Evolutionary conservation across 495 filamentous ascomycete species (phyloP).

Genomic region (Aspergillus coremiiformis): DNA sequence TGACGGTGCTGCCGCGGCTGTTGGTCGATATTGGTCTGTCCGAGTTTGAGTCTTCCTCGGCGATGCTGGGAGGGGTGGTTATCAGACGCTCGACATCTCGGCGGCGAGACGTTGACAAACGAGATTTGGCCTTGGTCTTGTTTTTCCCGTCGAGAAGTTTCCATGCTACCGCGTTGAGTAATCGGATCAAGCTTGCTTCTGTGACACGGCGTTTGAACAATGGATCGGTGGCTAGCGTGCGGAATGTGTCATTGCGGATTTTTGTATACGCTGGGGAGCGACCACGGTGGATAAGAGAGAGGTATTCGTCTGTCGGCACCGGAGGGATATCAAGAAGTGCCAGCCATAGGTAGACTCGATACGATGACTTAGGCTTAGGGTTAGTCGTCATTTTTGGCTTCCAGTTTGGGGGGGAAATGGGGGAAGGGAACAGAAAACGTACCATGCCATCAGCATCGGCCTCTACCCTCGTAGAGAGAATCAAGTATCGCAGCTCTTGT

Average conservation of each 20-base stretch:
- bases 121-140: slow-evolving; percentile 28
- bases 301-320: slow-evolving; percentile 76
- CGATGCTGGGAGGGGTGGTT: slow-evolving; percentile 38
- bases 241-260: slow-evolving; percentile 96
- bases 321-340: slow-evolving; percentile 81
- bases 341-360: slow-evolving; percentile 92
- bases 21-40: slow-evolving; percentile 22
- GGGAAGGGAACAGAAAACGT: slow-evolving; percentile 16
- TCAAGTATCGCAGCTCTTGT: slow-evolving; percentile 65
- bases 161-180: slow-evolving; percentile 97
- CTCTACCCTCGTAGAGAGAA: slow-evolving; percentile 72
- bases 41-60: slow-evolving; percentile 35
- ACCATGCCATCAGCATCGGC: slow-evolving; percentile 90
- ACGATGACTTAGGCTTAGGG: slow-evolving; percentile 57
- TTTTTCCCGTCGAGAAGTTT: slow-evolving; percentile 71
- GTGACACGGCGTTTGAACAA: slow-evolving; percentile 92
- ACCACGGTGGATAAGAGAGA: slow-evolving; percentile 83
- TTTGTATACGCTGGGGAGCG: slow-evolving; percentile 92
- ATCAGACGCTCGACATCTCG: slow-evolving; percentile 35
- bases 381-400: slow-evolving; percentile 7
- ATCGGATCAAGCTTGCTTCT: slow-evolving; percentile 87
- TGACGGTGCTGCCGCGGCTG: slow-evolving; percentile 31
- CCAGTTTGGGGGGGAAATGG: too few species aligned
- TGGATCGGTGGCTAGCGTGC: slow-evolving; percentile 89
- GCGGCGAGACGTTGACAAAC: slow-evolving; percentile 31